Evolutionary conservation across 2,329 filamentous ascomycete species (phyloP).

Genomic region (Biscogniauxia sp.): DNA sequence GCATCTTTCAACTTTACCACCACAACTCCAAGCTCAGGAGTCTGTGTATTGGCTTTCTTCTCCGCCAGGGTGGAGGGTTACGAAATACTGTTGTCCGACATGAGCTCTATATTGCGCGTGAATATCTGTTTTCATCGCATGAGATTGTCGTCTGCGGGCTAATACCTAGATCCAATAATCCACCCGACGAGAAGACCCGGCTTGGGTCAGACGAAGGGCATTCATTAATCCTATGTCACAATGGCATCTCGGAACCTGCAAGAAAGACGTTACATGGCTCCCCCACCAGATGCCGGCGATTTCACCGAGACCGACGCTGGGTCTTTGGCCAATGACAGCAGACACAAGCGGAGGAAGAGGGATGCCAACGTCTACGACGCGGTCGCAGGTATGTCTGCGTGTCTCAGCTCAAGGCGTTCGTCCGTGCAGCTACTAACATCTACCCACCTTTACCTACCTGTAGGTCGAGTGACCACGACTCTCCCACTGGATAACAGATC

Average conservation of each 20-base stretch:
- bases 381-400: conserved; percentile 56
- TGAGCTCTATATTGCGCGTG: neutral
- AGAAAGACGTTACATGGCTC: conserved; percentile 18
- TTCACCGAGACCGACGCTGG: conserved; percentile 15
- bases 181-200: neutral
- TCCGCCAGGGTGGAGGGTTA: too few species aligned
- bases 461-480: conserved; percentile 37
- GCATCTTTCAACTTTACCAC: neutral
- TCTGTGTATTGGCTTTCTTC: too few species aligned
- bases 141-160: neutral
- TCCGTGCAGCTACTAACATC: conserved; percentile 1
- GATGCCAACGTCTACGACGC: conserved; percentile 67
- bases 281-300: conserved; percentile 16
- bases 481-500: conserved; percentile 24
- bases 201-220: neutral
- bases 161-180: neutral
- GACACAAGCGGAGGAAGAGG: conserved; percentile 22
- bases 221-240: conserved; percentile 12
- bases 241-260: conserved; percentile 26
- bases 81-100: too few species aligned
- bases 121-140: neutral
- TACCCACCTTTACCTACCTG: conserved; percentile 11
- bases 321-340: neutral
- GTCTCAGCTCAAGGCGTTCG: neutral
- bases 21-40: neutral